A percentile compares a stretch with the other conserved stretches of the same genome.
These are phyloP conservation scores for Stellera chamaejasme DNA, from an alignment of 345 rosid genomes.

Conservation along the genomic window DNA sequence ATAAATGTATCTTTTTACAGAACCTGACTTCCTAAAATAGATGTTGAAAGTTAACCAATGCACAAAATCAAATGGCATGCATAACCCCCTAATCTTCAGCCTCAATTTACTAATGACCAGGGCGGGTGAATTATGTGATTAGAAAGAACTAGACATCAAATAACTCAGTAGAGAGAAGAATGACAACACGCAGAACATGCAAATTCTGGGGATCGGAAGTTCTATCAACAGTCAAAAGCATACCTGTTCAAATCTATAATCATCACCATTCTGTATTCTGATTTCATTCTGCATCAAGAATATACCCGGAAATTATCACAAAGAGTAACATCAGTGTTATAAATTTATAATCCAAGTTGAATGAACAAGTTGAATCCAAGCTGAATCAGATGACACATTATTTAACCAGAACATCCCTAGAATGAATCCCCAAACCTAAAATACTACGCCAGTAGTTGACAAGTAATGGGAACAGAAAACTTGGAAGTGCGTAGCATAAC, in stretches of 20 bases:
- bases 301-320: not conserved
- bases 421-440: too few species aligned
- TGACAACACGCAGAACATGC: not conserved
- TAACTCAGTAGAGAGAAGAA: not conserved
- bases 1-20: not conserved
- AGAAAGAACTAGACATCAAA: not conserved
- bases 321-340: too few species aligned
- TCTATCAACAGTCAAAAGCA: not conserved
- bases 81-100: not conserved
- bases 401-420: too few species aligned
- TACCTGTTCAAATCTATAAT: constrained; percentile 93
- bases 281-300: constrained; percentile 71
- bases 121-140: not conserved
- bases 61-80: not conserved
- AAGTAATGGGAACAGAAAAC: too few species aligned
- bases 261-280: constrained; percentile 55
- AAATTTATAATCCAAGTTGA: too few species aligned
- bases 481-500: too few species aligned
- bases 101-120: not conserved
- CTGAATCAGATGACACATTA: too few species aligned
- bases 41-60: not conserved
- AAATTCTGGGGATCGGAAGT: not conserved
- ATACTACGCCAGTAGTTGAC: too few species aligned
- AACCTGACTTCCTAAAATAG: too few species aligned
- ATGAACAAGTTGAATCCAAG: too few species aligned